phyloP scores from a whole-genome alignment of 495 filamentous ascomycete species.

The Rhizodiscina lignyota region DNA sequence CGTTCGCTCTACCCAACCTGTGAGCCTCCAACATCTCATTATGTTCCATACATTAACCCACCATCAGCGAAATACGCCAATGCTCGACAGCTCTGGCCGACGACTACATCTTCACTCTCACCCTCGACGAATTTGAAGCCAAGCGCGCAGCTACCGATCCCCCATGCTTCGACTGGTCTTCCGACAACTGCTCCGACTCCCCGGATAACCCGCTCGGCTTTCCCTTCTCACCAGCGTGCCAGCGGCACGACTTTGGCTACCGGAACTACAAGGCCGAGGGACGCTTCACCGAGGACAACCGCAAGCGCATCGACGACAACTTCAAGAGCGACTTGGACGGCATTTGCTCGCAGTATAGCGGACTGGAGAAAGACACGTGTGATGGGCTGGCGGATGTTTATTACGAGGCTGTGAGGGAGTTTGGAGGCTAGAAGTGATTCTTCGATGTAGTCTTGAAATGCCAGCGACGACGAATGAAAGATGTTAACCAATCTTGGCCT shows the following conservation, averaged over 20 bases:
- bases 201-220: constrained; percentile 30
- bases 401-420: constrained; percentile 26
- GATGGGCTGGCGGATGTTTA: constrained; percentile 26
- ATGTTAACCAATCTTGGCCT: no score
- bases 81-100: constrained; percentile 15
- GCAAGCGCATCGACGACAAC: constrained; percentile 24
- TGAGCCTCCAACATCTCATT: constrained; percentile 2
- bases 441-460: no score
- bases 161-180: constrained; percentile 21
- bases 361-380: constrained; percentile 19
- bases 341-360: constrained; percentile 8
- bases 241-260: constrained; percentile 35
- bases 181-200: constrained; percentile 26
- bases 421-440: constrained; percentile 15
- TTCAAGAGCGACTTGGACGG: constrained; percentile 24
- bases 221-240: constrained; percentile 24
- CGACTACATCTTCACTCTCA: constrained; percentile 19
- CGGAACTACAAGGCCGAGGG: constrained; percentile 25
- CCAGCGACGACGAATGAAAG: no score
- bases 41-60: neutral
- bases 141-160: constrained; percentile 18
- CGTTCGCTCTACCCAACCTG: constrained; percentile 10
- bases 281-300: constrained; percentile 22
- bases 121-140: constrained; percentile 16
- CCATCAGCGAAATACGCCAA: constrained; percentile 2